Conservation (phyloP, 2,329 filamentous ascomycete species). For the Emergomyces orientalis region DNA sequence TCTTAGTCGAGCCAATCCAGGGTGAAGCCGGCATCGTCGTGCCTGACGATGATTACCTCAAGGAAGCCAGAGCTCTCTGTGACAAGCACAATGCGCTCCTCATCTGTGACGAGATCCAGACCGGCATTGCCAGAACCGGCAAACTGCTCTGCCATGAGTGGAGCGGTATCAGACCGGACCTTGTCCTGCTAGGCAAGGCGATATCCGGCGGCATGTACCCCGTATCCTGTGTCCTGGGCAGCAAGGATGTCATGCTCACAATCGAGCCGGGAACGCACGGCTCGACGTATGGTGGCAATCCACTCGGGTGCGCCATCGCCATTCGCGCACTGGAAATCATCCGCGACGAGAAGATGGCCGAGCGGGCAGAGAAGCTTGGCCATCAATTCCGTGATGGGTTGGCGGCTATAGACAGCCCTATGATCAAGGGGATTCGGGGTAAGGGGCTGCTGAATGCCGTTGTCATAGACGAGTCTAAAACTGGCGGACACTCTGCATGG, state of each 20-base stretch:
- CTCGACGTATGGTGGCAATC: slow-evolving; percentile 97
- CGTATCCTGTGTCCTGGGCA: slow-evolving; percentile 84
- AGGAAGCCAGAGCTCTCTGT: slow-evolving; percentile 71
- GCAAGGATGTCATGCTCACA: slow-evolving; percentile 87
- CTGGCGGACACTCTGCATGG: slow-evolving; percentile 82
- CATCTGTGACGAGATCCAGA: slow-evolving; percentile 98
- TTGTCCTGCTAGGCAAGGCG: slow-evolving; percentile 91
- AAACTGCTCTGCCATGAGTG: slow-evolving; percentile 91
- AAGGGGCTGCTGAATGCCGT: slow-evolving; percentile 94
- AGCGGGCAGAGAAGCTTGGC: slow-evolving; percentile 71
- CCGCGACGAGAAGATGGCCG: slow-evolving; percentile 79
- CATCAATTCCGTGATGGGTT: slow-evolving; percentile 74
- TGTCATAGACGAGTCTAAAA: slow-evolving; percentile 83
- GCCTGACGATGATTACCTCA: slow-evolving; percentile 79
- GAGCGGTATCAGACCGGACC: slow-evolving; percentile 88
- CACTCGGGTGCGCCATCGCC: slow-evolving; percentile 86
- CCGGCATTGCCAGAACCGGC: slow-evolving; percentile 88
- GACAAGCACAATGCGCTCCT: slow-evolving; percentile 91
- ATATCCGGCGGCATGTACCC: slow-evolving; percentile 98
- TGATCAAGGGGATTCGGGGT: slow-evolving; percentile 75
- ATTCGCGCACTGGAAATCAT: slow-evolving; percentile 92
- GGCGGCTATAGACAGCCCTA: slow-evolving; percentile 62
- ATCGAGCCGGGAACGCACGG: slow-evolving; percentile 95
- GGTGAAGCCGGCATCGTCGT: slow-evolving; percentile 96
- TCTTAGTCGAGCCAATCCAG: slow-evolving; percentile 94